A percentile compares a stretch with the other conserved stretches of the same genome.
These are phyloP conservation scores for Petunia axillaris DNA, from an alignment of 257 asterid species.

Conservation along the genomic window DNA sequence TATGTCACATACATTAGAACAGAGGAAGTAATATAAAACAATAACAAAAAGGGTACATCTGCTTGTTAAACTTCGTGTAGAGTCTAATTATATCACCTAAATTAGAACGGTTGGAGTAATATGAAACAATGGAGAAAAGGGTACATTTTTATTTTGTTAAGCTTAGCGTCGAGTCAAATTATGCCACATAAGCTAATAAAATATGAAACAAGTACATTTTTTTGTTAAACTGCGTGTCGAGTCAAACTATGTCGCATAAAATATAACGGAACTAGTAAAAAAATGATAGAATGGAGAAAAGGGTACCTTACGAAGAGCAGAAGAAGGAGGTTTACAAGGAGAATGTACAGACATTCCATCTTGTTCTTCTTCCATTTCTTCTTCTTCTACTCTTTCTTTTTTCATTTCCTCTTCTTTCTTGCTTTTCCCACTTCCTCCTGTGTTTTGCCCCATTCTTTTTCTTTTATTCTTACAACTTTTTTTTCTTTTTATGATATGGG, in stretches of 20 bases:
- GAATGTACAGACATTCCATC: constrained; percentile 92
- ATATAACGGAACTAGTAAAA: too few species aligned
- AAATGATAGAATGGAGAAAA: background rate
- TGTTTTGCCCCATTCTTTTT: background rate
- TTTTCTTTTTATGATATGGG: background rate
- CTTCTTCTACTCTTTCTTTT: constrained; percentile 28
- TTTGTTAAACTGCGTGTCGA: too few species aligned
- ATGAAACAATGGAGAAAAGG: background rate
- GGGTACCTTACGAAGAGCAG: constrained; percentile 62
- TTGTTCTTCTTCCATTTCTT: constrained; percentile 48
- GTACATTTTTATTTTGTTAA: background rate
- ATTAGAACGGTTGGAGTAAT: too few species aligned
- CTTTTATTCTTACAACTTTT: background rate
- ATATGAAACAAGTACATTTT: too few species aligned
- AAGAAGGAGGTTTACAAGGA: constrained; percentile 76
- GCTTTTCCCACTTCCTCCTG: constrained; percentile 38
- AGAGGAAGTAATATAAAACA: too few species aligned
- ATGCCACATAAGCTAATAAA: too few species aligned
- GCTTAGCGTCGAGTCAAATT: too few species aligned
- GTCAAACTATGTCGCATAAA: too few species aligned
- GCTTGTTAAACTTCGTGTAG: too few species aligned
- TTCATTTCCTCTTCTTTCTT: constrained; percentile 33
- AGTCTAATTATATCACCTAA: too few species aligned
- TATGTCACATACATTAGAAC: too few species aligned
- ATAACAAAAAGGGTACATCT: too few species aligned